Conservation (phyloP, 345 rosid species). For the Erucastrum elatum region DNA sequence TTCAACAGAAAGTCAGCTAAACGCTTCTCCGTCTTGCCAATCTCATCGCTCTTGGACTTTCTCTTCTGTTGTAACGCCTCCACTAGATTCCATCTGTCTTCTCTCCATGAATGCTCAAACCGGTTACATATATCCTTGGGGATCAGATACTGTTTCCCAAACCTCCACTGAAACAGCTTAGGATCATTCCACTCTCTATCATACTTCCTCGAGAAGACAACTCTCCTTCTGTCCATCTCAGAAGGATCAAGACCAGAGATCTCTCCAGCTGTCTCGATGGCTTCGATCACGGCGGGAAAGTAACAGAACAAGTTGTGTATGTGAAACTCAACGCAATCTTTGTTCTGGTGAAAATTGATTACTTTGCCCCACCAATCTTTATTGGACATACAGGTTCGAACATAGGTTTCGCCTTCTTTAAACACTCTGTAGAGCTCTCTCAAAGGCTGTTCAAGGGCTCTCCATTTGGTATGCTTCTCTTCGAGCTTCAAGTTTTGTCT, state of each 20-base stretch:
- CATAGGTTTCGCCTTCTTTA: conserved; percentile 80
- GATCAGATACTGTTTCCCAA: conserved; percentile 76
- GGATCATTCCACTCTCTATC: conserved; percentile 77
- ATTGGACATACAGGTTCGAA: conserved; percentile 61
- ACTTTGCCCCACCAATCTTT: conserved; percentile 90
- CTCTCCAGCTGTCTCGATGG: conserved; percentile 77
- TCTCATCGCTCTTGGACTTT: conserved; percentile 38
- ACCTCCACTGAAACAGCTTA: conserved; percentile 70
- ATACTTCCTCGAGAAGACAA: conserved; percentile 62
- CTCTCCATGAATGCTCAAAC: conserved; percentile 67
- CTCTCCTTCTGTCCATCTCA: conserved; percentile 77
- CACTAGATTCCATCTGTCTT: conserved; percentile 71
- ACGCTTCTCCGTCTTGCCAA: conserved; percentile 57
- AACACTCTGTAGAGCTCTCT: conserved; percentile 72
- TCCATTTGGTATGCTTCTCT: conserved; percentile 87
- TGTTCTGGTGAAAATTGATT: conserved; percentile 69
- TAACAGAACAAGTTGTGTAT: conserved; percentile 72
- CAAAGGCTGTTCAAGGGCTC: conserved; percentile 74
- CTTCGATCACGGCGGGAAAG: conserved; percentile 75
- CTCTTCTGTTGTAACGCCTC: conserved; percentile 66
- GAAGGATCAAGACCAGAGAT: conserved; percentile 79
- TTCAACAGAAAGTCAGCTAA: conserved; percentile 63
- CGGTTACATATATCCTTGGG: conserved; percentile 51
- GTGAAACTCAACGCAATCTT: conserved; percentile 76
- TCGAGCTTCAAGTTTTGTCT: conserved; percentile 70